A percentile compares a stretch with the other conserved stretches of the same genome.
phyloP scores from a whole-genome alignment of 495 filamentous ascomycete species.

The Neurospora sp. region DNA sequence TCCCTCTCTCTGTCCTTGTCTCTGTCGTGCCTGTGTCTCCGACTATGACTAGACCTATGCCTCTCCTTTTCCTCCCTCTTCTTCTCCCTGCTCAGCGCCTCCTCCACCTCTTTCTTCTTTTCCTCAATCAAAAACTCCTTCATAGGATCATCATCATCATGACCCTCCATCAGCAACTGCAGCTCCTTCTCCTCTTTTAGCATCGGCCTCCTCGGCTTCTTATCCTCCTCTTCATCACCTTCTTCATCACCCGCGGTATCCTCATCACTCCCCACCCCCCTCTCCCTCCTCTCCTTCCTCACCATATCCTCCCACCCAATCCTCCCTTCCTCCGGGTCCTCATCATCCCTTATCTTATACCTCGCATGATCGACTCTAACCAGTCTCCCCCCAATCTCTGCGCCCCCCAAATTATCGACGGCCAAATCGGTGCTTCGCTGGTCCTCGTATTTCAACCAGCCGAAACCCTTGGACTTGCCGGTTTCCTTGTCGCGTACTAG shows the following conservation, averaged over 20 bases:
- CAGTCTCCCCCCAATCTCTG: slow-evolving; percentile 68
- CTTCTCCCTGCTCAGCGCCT: slow-evolving; percentile 50
- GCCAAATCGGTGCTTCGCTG: slow-evolving; percentile 92
- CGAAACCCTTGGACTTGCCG: slow-evolving; percentile 86
- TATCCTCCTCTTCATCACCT: slow-evolving; percentile 25
- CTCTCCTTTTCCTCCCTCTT: slow-evolving; percentile 21
- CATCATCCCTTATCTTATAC: slow-evolving; percentile 82
- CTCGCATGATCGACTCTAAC: slow-evolving; percentile 85
- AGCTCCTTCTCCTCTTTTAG: slow-evolving; percentile 64
- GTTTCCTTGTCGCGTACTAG: slow-evolving; percentile 90
- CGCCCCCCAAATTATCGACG: slow-evolving; percentile 88
- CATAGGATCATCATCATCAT: slow-evolving; percentile 97
- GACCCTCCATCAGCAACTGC: slow-evolving; percentile 59
- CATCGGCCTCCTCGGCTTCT: slow-evolving; percentile 30
- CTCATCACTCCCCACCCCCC: slow-evolving; percentile 26
- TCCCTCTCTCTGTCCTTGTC: not conserved
- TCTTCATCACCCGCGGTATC: slow-evolving; percentile 19
- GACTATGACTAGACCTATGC: slow-evolving; percentile 10
- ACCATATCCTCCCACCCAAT: slow-evolving; percentile 37
- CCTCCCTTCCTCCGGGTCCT: slow-evolving; percentile 54
- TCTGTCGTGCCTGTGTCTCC: slow-evolving; percentile 34
- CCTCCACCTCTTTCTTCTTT: slow-evolving; percentile 78
- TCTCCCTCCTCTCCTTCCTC: slow-evolving; percentile 28
- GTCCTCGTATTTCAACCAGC: slow-evolving; percentile 96
- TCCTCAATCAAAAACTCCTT: slow-evolving; percentile 79